These are phyloP conservation scores for Earliella scabrosa DNA, from an alignment of 1,284 basidiomycete genomes.

Conservation along the genomic window DNA sequence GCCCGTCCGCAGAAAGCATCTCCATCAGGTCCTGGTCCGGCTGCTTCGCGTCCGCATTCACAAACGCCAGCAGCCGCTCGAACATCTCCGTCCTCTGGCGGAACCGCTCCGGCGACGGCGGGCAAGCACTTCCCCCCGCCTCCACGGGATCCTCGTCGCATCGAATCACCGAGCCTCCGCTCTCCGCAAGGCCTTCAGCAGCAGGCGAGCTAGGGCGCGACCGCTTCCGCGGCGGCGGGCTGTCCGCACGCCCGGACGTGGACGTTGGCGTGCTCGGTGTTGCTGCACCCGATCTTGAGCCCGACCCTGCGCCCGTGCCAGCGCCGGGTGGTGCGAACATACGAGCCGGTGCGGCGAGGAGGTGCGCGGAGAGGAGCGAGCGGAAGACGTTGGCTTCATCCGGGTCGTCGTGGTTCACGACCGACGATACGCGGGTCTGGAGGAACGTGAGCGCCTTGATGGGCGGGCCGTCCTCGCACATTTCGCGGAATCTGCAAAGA, in stretches of 20 bases:
- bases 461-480: slow-evolving; percentile 67
- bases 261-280: background rate
- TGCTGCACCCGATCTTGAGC: background rate
- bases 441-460: slow-evolving; percentile 75
- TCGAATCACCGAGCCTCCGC: slow-evolving; percentile 25
- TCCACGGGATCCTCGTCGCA: slow-evolving; percentile 47
- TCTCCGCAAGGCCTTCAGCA: background rate
- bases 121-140: slow-evolving; percentile 16
- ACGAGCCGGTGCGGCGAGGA: slow-evolving; percentile 47
- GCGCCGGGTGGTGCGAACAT: background rate
- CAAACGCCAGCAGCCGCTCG: slow-evolving; percentile 64
- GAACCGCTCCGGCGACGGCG: slow-evolving; percentile 46
- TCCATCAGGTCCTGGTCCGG: slow-evolving; percentile 45
- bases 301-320: background rate
- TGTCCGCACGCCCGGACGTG: slow-evolving; percentile 15
- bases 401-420: slow-evolving; percentile 68
- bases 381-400: slow-evolving; percentile 68
- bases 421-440: slow-evolving; percentile 66
- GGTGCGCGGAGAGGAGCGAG: slow-evolving; percentile 67
- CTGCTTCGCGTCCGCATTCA: slow-evolving; percentile 65
- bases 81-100: slow-evolving; percentile 70
- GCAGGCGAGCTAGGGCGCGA: slow-evolving; percentile 16
- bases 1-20: slow-evolving; percentile 34
- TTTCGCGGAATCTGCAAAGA: slow-evolving; percentile 68
- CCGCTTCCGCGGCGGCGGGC: slow-evolving; percentile 21